Evolutionary conservation across 352 stramenopile genomes (phyloP), one percentile per base, ranked within the genome.

Genomic region (Phytopythium mirpurense): DNA sequence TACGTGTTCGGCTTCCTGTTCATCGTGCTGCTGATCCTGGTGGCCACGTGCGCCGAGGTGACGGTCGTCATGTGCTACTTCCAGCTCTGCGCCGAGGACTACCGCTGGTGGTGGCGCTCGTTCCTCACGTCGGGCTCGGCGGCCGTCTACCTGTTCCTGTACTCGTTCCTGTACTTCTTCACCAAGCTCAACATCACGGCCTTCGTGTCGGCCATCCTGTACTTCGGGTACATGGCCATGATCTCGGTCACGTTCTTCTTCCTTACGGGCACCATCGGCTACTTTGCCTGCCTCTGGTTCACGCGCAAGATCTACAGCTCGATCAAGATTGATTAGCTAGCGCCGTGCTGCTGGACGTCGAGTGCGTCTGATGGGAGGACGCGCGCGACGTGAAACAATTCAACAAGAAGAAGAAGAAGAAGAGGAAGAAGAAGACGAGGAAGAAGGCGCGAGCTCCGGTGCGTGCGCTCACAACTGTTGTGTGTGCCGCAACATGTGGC

Each of bases 1-100:
- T 99, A 98, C 80, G 96, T 99, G 34, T 99, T 99, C 74, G 96
- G 97, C 49, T 99, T 99, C 70, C 77, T 99, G 41, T 96, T 99
- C 63, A 94, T 98, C 49, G 97, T 99, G 45, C 73, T 99, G 44
- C 57, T 99, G 29, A 99, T 99, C 63, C 76, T 99, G 32, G 79
- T 97, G 15, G 86, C 96, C 18, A 99, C 97, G 24, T 99, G 96
- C 68, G 96, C 97, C 0, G 93, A 99, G 71, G 97, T 99, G 38
- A 96, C 95, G 35, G 97, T 99, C 51, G 96, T 99, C 23, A 97
- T 99, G 90, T 99, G 93, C 70, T 99, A 99, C 89, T 98, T 99
- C 68, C 96, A 99, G 80, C 83, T 99, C 9, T 99, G 96, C 59
- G 92, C 86, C 45, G 97, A 99, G 80, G 97, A 99, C 85, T 98